Percentiles rank a stretch among this genome's conserved stretches.
Evolutionary conservation across 345 rosid species (phyloP).

Genomic region (Ceriops decandra): DNA sequence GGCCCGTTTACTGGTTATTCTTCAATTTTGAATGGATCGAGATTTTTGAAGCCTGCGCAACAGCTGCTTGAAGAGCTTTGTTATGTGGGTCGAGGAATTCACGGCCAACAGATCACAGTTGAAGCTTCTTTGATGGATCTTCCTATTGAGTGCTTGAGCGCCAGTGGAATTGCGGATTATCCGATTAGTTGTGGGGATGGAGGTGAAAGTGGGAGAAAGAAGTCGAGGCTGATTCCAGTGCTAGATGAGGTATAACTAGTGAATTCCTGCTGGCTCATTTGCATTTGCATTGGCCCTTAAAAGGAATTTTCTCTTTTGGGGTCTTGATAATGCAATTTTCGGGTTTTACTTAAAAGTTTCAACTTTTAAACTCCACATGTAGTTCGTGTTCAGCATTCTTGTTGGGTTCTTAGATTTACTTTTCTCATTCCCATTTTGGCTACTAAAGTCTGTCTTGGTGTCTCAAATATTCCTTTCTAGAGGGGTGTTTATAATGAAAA

Average conservation of each 20-base stretch:
- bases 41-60: conserved; percentile 85
- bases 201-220: conserved; percentile 53
- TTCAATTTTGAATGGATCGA: conserved; percentile 72
- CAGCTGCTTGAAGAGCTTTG: conserved; percentile 73
- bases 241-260: conserved; percentile 73
- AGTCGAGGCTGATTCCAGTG: conserved; percentile 73
- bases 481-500: conserved; percentile 2
- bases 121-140: conserved; percentile 60
- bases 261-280: neutral
- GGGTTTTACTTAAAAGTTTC: neutral
- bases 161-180: conserved; percentile 35
- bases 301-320: no score
- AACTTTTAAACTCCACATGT: neutral
- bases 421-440: no score
- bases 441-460: no score
- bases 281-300: neutral
- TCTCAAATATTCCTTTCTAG: conserved; percentile 20
- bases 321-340: no score
- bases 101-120: conserved; percentile 38
- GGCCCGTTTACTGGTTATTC: conserved; percentile 84
- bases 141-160: conserved; percentile 34
- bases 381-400: conserved; percentile 8
- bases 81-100: conserved; percentile 57
- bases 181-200: conserved; percentile 31
- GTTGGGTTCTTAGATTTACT: conserved; percentile 17